phyloP scores from a whole-genome alignment of 768 basidiomycete genomes.

The Serendipita sp. region DNA sequence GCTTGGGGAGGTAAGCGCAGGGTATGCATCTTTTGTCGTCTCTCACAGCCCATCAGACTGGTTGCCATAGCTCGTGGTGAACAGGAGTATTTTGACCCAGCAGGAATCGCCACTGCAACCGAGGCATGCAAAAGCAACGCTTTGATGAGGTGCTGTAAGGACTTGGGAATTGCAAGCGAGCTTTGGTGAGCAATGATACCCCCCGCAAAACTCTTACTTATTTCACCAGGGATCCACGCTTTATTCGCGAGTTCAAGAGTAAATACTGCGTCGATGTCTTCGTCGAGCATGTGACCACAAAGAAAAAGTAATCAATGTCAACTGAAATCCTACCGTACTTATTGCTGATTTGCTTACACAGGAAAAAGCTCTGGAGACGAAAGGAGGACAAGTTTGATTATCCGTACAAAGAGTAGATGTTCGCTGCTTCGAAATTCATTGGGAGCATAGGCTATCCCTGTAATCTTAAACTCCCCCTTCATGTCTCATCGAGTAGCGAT shows the following conservation, averaged over 20 bases:
- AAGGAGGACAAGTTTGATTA: conserved; percentile 37
- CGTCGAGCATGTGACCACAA: conserved; percentile 66
- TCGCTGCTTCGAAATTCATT: neutral
- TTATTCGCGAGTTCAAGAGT: conserved; percentile 84
- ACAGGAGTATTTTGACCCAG: conserved; percentile 89
- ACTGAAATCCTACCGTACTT: neutral
- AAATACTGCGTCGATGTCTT: conserved; percentile 75
- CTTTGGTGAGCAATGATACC: conserved; percentile 49
- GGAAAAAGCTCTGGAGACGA: conserved; percentile 87
- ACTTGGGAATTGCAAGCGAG: conserved; percentile 89
- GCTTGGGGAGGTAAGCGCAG: conserved; percentile 64
- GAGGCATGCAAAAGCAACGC: conserved; percentile 96
- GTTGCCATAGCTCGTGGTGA: conserved; percentile 88
- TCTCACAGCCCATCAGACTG: conserved; percentile 33
- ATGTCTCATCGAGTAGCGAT: conserved; percentile 9
- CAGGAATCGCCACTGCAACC: conserved; percentile 80
- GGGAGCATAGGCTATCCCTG: neutral
- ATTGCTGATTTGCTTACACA: conserved; percentile 27
- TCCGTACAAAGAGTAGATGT: neutral
- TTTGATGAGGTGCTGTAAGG: conserved; percentile 94
- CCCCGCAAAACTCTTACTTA: neutral
- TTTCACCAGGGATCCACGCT: conserved; percentile 70
- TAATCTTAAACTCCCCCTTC: neutral
- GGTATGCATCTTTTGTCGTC: neutral
- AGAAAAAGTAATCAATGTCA: conserved; percentile 65